phyloP scores from a whole-genome alignment of 177 flowering plant genomes.

The Tripterygium wilfordii region DNA sequence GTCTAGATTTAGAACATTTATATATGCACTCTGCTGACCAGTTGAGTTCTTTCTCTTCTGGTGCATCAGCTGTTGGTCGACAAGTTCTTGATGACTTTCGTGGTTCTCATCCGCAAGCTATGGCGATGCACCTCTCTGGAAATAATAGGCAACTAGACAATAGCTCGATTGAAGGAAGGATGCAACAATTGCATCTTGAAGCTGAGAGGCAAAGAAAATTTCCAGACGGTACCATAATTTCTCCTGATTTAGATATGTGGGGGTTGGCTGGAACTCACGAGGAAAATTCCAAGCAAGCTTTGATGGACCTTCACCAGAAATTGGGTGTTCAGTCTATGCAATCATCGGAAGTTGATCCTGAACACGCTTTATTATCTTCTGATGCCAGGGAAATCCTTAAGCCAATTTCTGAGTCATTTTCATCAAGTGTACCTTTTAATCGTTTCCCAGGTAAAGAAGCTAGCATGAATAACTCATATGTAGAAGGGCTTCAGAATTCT shows the following conservation, averaged over 20 bases:
- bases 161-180: constrained; percentile 52
- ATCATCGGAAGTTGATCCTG: too few species aligned
- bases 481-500: constrained; percentile 28
- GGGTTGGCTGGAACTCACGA: constrained; percentile 41
- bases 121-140: constrained; percentile 48
- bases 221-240: constrained; percentile 22
- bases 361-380: constrained; percentile 21
- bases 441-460: constrained; percentile 37
- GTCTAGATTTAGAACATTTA: constrained; percentile 49
- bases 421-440: constrained; percentile 36
- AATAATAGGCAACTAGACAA: constrained; percentile 38
- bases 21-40: constrained; percentile 42
- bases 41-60: constrained; percentile 36
- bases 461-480: constrained; percentile 25
- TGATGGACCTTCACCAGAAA: too few species aligned
- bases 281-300: too few species aligned
- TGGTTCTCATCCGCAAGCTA: constrained; percentile 35
- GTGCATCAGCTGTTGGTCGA: constrained; percentile 28
- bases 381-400: constrained; percentile 44
- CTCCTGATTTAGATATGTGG: constrained; percentile 54
- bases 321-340: too few species aligned
- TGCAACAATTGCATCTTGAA: constrained; percentile 53
- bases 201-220: constrained; percentile 55
- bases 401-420: constrained; percentile 8
- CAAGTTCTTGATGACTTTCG: constrained; percentile 49